phyloP scores from a whole-genome alignment of 768 basidiomycete genomes.

The Pisolithus microcarpus region DNA sequence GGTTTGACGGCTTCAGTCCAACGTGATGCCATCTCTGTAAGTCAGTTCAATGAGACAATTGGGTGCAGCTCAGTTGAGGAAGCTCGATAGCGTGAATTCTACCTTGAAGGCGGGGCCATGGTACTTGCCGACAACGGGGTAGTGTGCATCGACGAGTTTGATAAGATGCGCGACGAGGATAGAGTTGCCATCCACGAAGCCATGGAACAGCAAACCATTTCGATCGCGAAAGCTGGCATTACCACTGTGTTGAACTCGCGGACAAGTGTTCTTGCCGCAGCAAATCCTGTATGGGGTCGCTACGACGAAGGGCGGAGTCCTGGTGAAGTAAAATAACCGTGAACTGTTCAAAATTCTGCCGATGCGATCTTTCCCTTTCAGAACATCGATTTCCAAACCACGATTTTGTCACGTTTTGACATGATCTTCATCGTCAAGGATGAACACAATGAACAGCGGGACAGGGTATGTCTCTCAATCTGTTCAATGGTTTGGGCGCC shows the following conservation, averaged over 20 bases:
- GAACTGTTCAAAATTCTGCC: background rate
- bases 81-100: conserved; percentile 79
- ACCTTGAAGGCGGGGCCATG: conserved; percentile 99
- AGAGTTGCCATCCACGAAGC: conserved; percentile 99
- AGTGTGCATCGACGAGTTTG: conserved; percentile 99
- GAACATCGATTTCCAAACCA: conserved; percentile 98
- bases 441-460: conserved; percentile 91
- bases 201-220: conserved; percentile 99
- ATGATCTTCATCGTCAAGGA: conserved; percentile 99
- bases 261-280: conserved; percentile 93
- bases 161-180: conserved; percentile 99
- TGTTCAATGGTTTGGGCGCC: background rate
- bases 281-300: conserved; percentile 95
- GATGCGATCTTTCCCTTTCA: background rate
- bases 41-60: conserved; percentile 20
- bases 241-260: conserved; percentile 95
- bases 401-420: conserved; percentile 96
- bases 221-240: conserved; percentile 98
- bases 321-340: conserved; percentile 60
- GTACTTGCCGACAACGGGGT: conserved; percentile 97
- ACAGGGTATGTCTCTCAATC: conserved; percentile 51
- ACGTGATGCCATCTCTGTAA: conserved; percentile 81
- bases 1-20: conserved; percentile 98
- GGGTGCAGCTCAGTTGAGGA: conserved; percentile 1
- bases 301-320: conserved; percentile 97